Evolutionary conservation across 2,329 filamentous ascomycete species (phyloP).

Genomic region (Elsinoe ampelina): DNA sequence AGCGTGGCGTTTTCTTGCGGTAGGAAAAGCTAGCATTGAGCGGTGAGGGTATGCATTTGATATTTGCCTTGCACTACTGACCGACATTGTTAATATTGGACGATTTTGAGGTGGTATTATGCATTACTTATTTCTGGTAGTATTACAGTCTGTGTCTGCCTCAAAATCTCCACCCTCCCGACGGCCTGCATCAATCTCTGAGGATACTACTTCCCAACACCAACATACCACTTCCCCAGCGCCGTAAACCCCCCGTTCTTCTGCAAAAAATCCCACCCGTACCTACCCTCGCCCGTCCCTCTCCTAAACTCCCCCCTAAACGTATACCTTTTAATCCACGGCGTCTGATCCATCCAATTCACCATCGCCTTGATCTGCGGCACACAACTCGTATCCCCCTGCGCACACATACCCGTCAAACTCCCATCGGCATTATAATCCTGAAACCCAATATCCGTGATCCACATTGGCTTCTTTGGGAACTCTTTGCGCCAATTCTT

Average conservation of each 20-base stretch:
- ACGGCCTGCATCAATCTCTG: background rate
- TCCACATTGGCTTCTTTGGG: slow-evolving; percentile 5
- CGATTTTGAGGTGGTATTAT: background rate
- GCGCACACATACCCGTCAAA: background rate
- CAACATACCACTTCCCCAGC: slow-evolving; percentile 1
- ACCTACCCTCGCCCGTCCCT: background rate
- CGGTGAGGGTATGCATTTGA: slow-evolving; percentile 1
- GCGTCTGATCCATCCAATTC: slow-evolving; percentile 6
- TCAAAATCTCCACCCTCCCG: no score
- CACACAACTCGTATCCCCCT: background rate
- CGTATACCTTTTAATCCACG: slow-evolving; percentile 1
- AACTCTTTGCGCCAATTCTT: background rate
- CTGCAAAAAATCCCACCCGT: background rate
- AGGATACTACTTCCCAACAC: background rate
- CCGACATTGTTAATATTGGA: background rate
- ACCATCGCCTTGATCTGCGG: background rate
- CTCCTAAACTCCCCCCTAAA: slow-evolving; percentile 6
- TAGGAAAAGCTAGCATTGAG: background rate
- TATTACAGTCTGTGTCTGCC: no score
- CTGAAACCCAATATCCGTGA: slow-evolving; percentile 2
- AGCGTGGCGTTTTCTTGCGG: background rate
- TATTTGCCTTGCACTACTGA: background rate
- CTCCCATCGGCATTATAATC: background rate
- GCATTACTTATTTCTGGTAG: no score
- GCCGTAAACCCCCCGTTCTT: background rate